phyloP scores from a whole-genome alignment of 1,284 basidiomycete genomes.

The Paramarasmius palmivorus region DNA sequence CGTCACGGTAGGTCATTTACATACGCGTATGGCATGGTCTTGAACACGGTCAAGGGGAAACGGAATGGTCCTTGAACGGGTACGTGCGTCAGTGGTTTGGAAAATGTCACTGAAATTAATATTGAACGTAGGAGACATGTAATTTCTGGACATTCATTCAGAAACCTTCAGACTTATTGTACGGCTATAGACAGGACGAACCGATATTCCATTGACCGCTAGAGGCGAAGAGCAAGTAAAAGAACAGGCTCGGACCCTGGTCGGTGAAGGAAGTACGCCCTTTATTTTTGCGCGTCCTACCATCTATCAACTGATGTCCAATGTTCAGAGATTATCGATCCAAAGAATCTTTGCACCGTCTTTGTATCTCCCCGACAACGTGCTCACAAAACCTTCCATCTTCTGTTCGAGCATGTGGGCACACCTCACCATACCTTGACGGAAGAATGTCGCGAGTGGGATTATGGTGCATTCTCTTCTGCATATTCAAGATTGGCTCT shows the following conservation, averaged over 20 bases:
- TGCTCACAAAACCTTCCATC: slow-evolving; percentile 83
- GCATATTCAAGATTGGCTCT: not conserved
- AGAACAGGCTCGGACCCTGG: slow-evolving; percentile 62
- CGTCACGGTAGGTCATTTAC: slow-evolving; percentile 62
- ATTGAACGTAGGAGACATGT: slow-evolving; percentile 66
- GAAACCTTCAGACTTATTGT: not conserved
- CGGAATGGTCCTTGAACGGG: slow-evolving; percentile 93
- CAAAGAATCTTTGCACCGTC: slow-evolving; percentile 74
- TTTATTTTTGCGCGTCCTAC: slow-evolving; percentile 16
- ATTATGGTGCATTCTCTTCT: slow-evolving; percentile 58
- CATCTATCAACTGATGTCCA: not conserved
- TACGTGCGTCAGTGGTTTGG: slow-evolving; percentile 29
- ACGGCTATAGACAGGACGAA: slow-evolving; percentile 76
- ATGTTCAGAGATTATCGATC: slow-evolving; percentile 73
- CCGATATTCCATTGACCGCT: slow-evolving; percentile 86
- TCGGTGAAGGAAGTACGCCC: slow-evolving; percentile 80
- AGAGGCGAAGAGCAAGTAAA: slow-evolving; percentile 77
- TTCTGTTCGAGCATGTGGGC: slow-evolving; percentile 67
- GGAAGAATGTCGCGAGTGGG: slow-evolving; percentile 80
- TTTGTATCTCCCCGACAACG: slow-evolving; percentile 84
- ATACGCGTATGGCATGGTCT: not conserved
- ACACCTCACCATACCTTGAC: slow-evolving; percentile 58
- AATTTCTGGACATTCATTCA: slow-evolving; percentile 18
- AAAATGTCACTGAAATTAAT: not conserved
- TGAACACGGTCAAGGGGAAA: slow-evolving; percentile 60